Conservation (phyloP, 495 filamentous ascomycete genomes). For the Podospora didyma region DNA sequence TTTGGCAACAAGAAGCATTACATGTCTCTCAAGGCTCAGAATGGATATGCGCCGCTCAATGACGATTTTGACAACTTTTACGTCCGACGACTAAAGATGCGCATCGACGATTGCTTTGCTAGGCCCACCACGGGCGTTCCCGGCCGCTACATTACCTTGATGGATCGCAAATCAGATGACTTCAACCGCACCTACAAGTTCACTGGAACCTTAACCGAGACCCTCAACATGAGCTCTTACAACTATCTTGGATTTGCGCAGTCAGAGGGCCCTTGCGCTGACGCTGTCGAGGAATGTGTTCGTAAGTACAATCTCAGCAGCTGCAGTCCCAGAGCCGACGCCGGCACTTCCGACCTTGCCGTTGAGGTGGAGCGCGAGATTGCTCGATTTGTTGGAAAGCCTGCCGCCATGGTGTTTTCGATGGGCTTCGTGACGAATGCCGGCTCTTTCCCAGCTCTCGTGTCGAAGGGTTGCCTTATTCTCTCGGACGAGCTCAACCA, state of each 20-base stretch:
- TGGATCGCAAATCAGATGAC: conserved; percentile 83
- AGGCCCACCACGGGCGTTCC: conserved; percentile 90
- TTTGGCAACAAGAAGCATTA: conserved; percentile 79
- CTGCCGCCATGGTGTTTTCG: conserved; percentile 91
- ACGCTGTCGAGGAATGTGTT: conserved; percentile 81
- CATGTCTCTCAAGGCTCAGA: conserved; percentile 70
- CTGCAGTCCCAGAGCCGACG: conserved; percentile 75
- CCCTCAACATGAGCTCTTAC: conserved; percentile 97
- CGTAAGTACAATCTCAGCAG: conserved; percentile 78
- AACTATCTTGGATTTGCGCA: conserved; percentile 99
- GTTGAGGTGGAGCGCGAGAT: conserved; percentile 84
- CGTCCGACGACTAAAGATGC: conserved; percentile 82
- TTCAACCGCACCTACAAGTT: conserved; percentile 84
- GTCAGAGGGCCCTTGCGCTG: conserved; percentile 94
- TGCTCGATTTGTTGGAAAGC: conserved; percentile 89
- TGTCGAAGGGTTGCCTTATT: conserved; percentile 86
- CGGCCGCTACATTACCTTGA: conserved; percentile 84
- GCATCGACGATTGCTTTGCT: conserved; percentile 95
- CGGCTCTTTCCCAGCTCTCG: conserved; percentile 81
- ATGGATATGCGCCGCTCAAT: conserved; percentile 95
- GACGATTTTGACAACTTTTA: conserved; percentile 99
- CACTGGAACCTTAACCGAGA: conserved; percentile 89
- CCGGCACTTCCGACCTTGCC: conserved; percentile 83
- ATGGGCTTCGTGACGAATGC: conserved; percentile 98
- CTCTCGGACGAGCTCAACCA: conserved; percentile 98